Percentiles rank a stretch among this genome's conserved stretches.
Conservation (phyloP, 2,329 filamentous ascomycete genomes). For the Mariannaea sp. region DNA sequence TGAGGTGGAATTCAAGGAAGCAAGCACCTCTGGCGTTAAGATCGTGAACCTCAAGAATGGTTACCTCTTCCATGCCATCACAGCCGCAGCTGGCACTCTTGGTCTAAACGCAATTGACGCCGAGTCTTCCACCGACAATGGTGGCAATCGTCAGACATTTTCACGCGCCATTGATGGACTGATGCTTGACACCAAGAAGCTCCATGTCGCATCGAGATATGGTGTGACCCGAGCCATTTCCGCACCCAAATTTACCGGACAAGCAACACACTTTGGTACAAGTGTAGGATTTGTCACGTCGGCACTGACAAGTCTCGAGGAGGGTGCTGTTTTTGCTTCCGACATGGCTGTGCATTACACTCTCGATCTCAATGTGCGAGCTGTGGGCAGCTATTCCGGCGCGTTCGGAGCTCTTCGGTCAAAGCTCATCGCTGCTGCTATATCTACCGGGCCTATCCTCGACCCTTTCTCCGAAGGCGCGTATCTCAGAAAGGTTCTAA, state of each 20-base stretch:
- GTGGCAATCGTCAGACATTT: conserved; percentile 52
- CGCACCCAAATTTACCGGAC: conserved; percentile 53
- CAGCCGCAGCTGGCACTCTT: conserved; percentile 62
- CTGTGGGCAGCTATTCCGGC: conserved; percentile 58
- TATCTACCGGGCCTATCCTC: conserved; percentile 40
- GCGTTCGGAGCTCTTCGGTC: conserved; percentile 56
- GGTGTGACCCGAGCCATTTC: conserved; percentile 65
- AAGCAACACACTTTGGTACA: conserved; percentile 56
- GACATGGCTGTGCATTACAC: conserved; percentile 65
- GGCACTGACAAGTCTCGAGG: conserved; percentile 51
- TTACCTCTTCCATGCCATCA: conserved; percentile 63
- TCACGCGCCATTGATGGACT: conserved; percentile 64
- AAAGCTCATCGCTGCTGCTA: conserved; percentile 59
- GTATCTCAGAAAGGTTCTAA: conserved; percentile 59
- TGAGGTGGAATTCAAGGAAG: conserved; percentile 47
- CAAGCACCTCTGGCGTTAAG: conserved; percentile 41
- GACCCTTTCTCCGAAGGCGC: conserved; percentile 54
- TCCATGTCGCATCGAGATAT: conserved; percentile 56
- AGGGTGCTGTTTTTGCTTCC: conserved; percentile 56
- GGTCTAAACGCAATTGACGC: conserved; percentile 67
- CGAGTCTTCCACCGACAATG: conserved; percentile 60
- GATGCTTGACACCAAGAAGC: conserved; percentile 59
- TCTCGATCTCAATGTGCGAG: conserved; percentile 47
- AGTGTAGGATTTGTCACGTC: conserved; percentile 63
- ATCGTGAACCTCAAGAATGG: conserved; percentile 60